These are phyloP conservation scores for Candida dubliniensis DNA, from an alignment of 1,139 yeast genomes.

Conservation along the genomic window DNA sequence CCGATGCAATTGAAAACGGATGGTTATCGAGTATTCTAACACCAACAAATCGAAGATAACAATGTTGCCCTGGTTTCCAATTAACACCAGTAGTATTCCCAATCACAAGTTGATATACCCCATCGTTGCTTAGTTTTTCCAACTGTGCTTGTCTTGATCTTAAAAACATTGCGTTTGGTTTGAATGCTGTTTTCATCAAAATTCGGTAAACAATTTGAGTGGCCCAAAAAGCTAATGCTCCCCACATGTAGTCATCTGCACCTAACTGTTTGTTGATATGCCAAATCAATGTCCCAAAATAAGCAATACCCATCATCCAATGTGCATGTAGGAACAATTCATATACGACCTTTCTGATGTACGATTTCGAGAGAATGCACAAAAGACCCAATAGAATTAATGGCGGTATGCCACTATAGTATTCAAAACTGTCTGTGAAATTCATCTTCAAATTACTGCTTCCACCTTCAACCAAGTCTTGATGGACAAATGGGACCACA, in stretches of 20 bases:
- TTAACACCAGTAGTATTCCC: slow-evolving; percentile 35
- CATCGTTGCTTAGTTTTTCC: slow-evolving; percentile 28
- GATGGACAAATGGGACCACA: slow-evolving; percentile 53
- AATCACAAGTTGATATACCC: slow-evolving; percentile 44
- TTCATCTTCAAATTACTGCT: slow-evolving; percentile 16
- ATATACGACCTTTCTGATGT: slow-evolving; percentile 45
- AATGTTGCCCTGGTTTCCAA: slow-evolving; percentile 66
- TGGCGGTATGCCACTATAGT: slow-evolving; percentile 42
- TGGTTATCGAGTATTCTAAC: slow-evolving; percentile 54
- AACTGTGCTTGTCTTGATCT: slow-evolving; percentile 47
- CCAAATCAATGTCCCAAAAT: slow-evolving; percentile 52
- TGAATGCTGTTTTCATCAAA: slow-evolving; percentile 51
- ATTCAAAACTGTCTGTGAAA: slow-evolving; percentile 21
- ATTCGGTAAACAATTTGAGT: slow-evolving; percentile 53
- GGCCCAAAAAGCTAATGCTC: slow-evolving; percentile 57
- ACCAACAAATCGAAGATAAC: slow-evolving; percentile 51
- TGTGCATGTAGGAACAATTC: slow-evolving; percentile 58
- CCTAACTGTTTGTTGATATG: slow-evolving; percentile 44
- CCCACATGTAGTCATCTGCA: slow-evolving; percentile 53
- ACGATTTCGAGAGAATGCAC: slow-evolving; percentile 47
- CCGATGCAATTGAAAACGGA: slow-evolving; percentile 59
- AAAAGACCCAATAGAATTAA: slow-evolving; percentile 46
- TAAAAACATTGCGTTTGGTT: slow-evolving; percentile 43
- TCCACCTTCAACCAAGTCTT: slow-evolving; percentile 54
- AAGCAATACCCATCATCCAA: slow-evolving; percentile 60